A percentile compares a stretch with the other conserved stretches of the same genome.
Evolutionary conservation across 2,329 filamentous ascomycete genomes (phyloP).

Genomic region (Stachybotrys chartarum): DNA sequence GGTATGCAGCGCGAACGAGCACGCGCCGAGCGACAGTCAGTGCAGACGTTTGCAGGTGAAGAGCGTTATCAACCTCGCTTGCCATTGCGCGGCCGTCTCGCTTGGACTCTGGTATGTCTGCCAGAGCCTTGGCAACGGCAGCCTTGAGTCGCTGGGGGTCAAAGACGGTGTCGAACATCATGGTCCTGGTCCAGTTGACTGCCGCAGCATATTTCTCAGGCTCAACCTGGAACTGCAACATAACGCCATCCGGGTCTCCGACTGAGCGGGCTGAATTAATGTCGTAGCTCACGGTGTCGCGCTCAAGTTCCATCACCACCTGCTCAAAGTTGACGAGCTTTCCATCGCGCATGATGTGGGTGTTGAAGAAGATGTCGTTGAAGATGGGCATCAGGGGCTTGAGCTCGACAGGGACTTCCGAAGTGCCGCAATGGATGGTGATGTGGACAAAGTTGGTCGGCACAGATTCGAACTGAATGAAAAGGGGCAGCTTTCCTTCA

Average conservation of each 20-base stretch:
- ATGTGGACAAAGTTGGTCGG: slow-evolving; percentile 89
- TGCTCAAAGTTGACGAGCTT: slow-evolving; percentile 80
- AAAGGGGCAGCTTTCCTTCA: slow-evolving; percentile 60
- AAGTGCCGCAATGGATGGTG: slow-evolving; percentile 72
- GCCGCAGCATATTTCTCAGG: slow-evolving; percentile 77
- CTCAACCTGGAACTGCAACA: slow-evolving; percentile 79
- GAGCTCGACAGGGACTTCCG: slow-evolving; percentile 67
- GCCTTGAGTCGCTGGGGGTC: slow-evolving; percentile 61
- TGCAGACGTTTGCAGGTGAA: slow-evolving; percentile 72
- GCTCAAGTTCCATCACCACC: slow-evolving; percentile 83
- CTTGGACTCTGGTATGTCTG: slow-evolving; percentile 88
- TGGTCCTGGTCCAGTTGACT: slow-evolving; percentile 75
- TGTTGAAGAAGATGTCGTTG: slow-evolving; percentile 89
- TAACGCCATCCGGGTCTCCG: slow-evolving; percentile 74
- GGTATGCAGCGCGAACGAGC: slow-evolving; percentile 78
- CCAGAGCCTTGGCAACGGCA: slow-evolving; percentile 70
- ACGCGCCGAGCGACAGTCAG: slow-evolving; percentile 71
- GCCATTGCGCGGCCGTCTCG: slow-evolving; percentile 70
- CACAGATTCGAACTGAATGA: slow-evolving; percentile 95
- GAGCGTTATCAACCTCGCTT: slow-evolving; percentile 62
- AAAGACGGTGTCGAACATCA: slow-evolving; percentile 86
- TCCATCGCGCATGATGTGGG: slow-evolving; percentile 72
- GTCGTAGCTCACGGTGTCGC: slow-evolving; percentile 79
- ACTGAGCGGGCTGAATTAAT: slow-evolving; percentile 62
- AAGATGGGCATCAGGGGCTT: slow-evolving; percentile 83